Base-by-base conservation (phyloP, 768 basidiomycete genomes). In the Rubroboletus pulcherrimus region DNA sequence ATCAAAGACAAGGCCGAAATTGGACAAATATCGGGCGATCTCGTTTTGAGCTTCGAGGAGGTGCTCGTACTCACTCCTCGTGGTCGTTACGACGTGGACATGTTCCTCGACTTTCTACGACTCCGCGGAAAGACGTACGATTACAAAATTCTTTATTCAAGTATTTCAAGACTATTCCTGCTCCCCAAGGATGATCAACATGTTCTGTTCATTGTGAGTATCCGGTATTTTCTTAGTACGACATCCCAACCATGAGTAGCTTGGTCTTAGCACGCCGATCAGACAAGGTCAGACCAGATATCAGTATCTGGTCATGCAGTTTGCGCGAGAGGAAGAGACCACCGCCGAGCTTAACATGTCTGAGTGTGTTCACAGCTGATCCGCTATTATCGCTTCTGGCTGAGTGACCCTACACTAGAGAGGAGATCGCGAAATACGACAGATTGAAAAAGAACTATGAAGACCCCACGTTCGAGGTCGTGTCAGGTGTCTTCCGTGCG, bases 81-180 rank as follows among this genome's bases (percentile, higher is more conserved):
- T 79, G 95, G 96, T 51, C 87, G 93, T 52, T 97, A 95, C 71
- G 95, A 98, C 65, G 88, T 99, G 74, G 97, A 98, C 74, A 93
- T 99, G 89, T 98, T 92, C 78, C 86, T 86, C 26, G 91, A 91
- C 51, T 98, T 94, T 76, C 72, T 99, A 67, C 87, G 97, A 41
- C 75, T 98, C 33, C 88, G 94, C n/a, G 97, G 97, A 50, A 97
- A 98, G 75, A 98, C 95, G 2, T 98, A 98, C 73, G 97, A 99
- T 72, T 99, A 99, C 81, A 94, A 98, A 74, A 92, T 99, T 55
- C 78, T 91, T 24, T 97, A 95, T 73, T 80, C 82, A 37, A 89
- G 88, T 59, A 92, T 99, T 62, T 86, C 90, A 24, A 81, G 84
- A 55, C 75, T 98, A 9, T 99, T 98, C 80, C 78, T 98, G 24